A percentile compares a stretch with the other conserved stretches of the same genome.
phyloP scores from a whole-genome alignment of 2,329 filamentous ascomycete species.

The Colletotrichum abscissum region DNA sequence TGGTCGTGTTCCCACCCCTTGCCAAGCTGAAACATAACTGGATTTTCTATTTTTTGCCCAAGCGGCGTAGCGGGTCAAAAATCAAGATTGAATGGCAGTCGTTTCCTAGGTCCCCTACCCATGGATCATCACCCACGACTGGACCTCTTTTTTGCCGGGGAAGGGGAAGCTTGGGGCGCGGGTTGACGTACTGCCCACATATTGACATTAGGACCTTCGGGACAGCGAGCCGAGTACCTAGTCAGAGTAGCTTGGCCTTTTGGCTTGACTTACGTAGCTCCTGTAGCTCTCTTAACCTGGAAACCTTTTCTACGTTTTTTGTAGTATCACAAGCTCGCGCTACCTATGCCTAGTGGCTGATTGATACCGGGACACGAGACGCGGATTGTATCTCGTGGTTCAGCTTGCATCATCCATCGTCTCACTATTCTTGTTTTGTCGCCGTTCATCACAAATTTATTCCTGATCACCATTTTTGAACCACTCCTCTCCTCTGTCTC shows the following conservation, averaged over 20 bases:
- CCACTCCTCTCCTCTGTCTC: neutral
- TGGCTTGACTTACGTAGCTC: neutral
- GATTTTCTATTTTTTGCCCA: neutral
- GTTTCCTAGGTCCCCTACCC: too few relatives aligned
- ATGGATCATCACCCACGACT: neutral
- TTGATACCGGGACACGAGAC: conserved; percentile 17
- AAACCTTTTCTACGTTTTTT: neutral
- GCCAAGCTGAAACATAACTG: conserved; percentile 11
- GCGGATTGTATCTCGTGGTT: conserved; percentile 11
- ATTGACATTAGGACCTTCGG: neutral
- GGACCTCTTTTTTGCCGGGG: neutral
- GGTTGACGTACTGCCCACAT: conserved; percentile 14
- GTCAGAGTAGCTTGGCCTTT: neutral
- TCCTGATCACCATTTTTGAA: neutral
- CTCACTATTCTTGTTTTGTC: conserved; percentile 4
- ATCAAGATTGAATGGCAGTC: conserved; percentile 1
- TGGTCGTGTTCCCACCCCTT: neutral
- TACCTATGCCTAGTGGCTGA: conserved; percentile 7
- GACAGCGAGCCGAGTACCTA: neutral
- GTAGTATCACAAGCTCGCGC: neutral
- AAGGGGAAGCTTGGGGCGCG: conserved; percentile 9
- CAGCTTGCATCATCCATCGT: conserved; percentile 23
- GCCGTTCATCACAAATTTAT: neutral
- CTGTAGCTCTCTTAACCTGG: neutral
- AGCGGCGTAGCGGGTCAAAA: conserved; percentile 7